Evolutionary conservation across 306 rosid species (phyloP).

Genomic region (Rubus idaeus): DNA sequence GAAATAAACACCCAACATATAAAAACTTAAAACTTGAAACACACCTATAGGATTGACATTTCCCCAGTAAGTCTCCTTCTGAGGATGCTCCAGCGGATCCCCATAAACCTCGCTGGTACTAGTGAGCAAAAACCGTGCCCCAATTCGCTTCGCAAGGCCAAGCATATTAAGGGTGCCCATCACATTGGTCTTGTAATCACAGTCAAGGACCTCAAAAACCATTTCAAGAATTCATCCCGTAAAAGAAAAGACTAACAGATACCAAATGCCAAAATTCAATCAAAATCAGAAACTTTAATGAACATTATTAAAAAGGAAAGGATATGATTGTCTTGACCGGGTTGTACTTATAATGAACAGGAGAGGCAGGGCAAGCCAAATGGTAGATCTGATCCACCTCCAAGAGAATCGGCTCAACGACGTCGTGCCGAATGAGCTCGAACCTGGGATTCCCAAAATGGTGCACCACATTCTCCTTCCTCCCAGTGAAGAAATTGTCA

Average conservation of each 20-base stretch:
- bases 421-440: conserved; percentile 91
- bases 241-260: neutral
- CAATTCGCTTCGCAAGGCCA: conserved; percentile 95
- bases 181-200: conserved; percentile 92
- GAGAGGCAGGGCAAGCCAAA: conserved; percentile 95
- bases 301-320: conserved; percentile 26
- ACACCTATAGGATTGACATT: conserved; percentile 97
- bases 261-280: neutral
- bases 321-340: conserved; percentile 97
- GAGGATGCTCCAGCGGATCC: conserved; percentile 97
- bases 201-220: conserved; percentile 48
- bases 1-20: neutral
- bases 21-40: conserved; percentile 15
- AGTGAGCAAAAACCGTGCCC: conserved; percentile 88
- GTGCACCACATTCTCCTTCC: conserved; percentile 75
- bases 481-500: conserved; percentile 85
- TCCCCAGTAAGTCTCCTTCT: conserved; percentile 97
- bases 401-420: conserved; percentile 79
- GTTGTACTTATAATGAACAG: conserved; percentile 88
- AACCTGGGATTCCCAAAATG: conserved; percentile 72
- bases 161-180: conserved; percentile 97
- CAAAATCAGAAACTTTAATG: neutral
- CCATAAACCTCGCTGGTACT: conserved; percentile 99
- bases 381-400: conserved; percentile 99
- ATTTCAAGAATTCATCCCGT: neutral